Base-by-base conservation (phyloP, 2,329 filamentous ascomycete genomes). In the Orbilia quercus region DNA sequence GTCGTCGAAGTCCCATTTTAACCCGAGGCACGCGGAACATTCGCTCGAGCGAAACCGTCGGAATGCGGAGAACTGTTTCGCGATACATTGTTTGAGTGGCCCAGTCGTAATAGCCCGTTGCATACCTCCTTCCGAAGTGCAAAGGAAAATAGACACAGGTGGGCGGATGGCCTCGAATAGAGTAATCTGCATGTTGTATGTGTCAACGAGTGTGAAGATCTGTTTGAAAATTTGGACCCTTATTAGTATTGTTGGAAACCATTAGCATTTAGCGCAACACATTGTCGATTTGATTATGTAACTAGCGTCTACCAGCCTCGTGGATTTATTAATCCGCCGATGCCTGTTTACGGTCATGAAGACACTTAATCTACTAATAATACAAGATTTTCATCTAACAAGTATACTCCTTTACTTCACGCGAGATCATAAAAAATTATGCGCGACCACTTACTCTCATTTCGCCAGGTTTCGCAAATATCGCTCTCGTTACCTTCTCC, bases 101-200 rank as follows among this genome's bases (percentile, higher is more conserved):
- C 80, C 80, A 82, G 71, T 84, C 82, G 60, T 84, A 3, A 84
- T 76, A 1, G 81, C 81, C 6, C 83, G 79, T 65, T 83, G 82
- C 81, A 83, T 82, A 1, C 82, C 82, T 3, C 81, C 82, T 70
- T 84, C 83, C 0, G 77, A 76, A 6, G 81, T 83, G n/a, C 80
- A 81, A n/a, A 83, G 74, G 7, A 84, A 75, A 58, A 83, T 79
- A 34, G 80, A 81, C 1, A 81, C 78, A 0, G 83, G 83, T 1
- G 82, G 82, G 11, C 40, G 40, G 3, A 76, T 77, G 1, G 80
- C 79, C 40, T 80, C 76, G 20, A 81, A 81, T 1, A 81, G 67
- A 2, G 79, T 81, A 34, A 79, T 53, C 42, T 78, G 69, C 79
- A 81, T 80, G 75, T 78, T 79, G 67, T 78, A 79, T 4, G 63